Conservation (phyloP, 306 rosid species). For the Cicer arietinum region DNA sequence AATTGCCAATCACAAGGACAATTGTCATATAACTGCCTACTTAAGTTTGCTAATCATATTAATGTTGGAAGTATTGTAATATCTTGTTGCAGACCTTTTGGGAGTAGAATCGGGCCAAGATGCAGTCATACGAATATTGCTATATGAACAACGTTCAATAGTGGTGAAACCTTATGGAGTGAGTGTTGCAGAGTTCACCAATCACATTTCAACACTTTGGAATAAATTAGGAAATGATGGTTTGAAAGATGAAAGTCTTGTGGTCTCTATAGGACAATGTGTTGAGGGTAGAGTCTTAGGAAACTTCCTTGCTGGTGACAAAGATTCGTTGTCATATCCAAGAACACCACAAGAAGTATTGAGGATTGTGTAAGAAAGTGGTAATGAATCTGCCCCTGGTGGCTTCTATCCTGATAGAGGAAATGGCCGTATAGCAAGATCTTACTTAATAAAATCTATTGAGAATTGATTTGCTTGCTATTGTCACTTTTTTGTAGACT, state of each 20-base stretch:
- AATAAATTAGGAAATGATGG: conserved; percentile 62
- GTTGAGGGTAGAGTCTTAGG: conserved; percentile 59
- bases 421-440: conserved; percentile 66
- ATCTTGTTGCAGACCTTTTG: conserved; percentile 53
- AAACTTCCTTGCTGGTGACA: conserved; percentile 66
- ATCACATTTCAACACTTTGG: conserved; percentile 63
- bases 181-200: conserved; percentile 70
- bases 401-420: conserved; percentile 81
- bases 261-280: conserved; percentile 46
- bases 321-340: conserved; percentile 55
- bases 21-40: too few species aligned
- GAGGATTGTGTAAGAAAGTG: conserved; percentile 69
- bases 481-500: neutral
- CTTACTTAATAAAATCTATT: conserved; percentile 11
- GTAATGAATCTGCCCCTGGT: conserved; percentile 67
- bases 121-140: conserved; percentile 55
- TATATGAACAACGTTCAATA: conserved; percentile 44
- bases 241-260: conserved; percentile 78
- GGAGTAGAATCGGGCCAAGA: conserved; percentile 49
- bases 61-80: neutral
- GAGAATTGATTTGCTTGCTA: neutral
- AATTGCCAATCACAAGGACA: too few species aligned
- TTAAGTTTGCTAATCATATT: too few species aligned
- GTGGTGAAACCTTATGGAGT: conserved; percentile 57
- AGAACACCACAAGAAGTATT: conserved; percentile 74